Base-by-base conservation (phyloP, 1,284 basidiomycete genomes). In the Quambalaria eucalypti region DNA sequence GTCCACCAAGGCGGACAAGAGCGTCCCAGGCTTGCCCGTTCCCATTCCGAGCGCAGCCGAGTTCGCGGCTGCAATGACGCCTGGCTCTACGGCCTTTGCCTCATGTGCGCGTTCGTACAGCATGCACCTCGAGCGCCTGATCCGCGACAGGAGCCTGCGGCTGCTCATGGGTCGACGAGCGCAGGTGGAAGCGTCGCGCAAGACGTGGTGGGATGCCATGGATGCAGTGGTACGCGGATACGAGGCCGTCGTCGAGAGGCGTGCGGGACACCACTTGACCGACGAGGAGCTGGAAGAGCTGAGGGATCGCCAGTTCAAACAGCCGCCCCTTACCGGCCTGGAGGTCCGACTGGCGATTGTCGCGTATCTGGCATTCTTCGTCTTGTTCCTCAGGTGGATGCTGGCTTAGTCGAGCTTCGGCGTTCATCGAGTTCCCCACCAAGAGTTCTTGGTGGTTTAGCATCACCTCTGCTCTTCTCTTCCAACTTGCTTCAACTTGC, bases 151-250 rank as follows among this genome's bases (percentile, higher is more conserved):
- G 16, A 66, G 66, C 1, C 59, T 74, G 30, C 71, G 80, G n/a
- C 62, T 60, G 1, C 62, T 66, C 19, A 81, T 82, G 80, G 76
- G 77, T 12, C 55, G 60, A 51, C 70, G 58, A 23, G 80, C 77
- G 0, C 69, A 66, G 48, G 77, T 77, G 38, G 76, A 76, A 49
- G 78, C 73, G 0, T 61, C 64, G 69, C n/a, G 78, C 6, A 77
- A 76, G 51, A 80, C 80, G 1, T 82, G 81, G 81, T 79, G 78
- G 77, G 79, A 78, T 59, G 81, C 81, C 1, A 82, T 82, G 80
- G 80, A 81, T 61, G 71, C 76, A 33, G 79, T 80, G 55, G 80
- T 82, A 7, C 78, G 80, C 50, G 79, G 80, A 4, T 82, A 81
- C 65, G 73, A 80, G 23, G 78, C 79, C 48, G 75, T 64, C 29